These are phyloP conservation scores for Globisporangium orthogonon DNA, from an alignment of 352 stramenopile genomes.

Conservation along the genomic window DNA sequence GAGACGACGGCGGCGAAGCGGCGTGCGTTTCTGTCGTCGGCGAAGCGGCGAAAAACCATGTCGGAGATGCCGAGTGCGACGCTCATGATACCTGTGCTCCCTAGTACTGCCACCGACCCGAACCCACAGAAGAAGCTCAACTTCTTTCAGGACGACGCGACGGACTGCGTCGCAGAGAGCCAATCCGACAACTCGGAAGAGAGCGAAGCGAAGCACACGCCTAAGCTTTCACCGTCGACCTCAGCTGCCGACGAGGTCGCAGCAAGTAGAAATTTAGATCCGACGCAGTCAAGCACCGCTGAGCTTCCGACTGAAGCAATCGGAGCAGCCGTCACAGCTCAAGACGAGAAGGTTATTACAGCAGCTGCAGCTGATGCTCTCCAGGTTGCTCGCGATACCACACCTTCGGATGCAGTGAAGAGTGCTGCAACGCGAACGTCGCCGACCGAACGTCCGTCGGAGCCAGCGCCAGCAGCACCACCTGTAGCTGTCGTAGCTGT, in stretches of 20 bases:
- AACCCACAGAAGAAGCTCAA: slow-evolving; percentile 12
- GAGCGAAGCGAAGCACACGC: too few relatives aligned
- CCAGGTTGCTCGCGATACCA: too few relatives aligned
- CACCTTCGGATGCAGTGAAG: too few relatives aligned
- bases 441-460: too few relatives aligned
- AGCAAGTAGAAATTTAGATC: background rate
- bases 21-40: slow-evolving; percentile 5
- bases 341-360: too few relatives aligned
- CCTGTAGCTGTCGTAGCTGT: too few relatives aligned
- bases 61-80: slow-evolving; percentile 10
- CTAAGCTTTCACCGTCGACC: background rate
- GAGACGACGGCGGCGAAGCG: background rate
- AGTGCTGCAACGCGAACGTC: too few relatives aligned
- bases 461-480: too few relatives aligned
- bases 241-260: background rate
- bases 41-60: slow-evolving; percentile 16
- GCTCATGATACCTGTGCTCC: slow-evolving; percentile 3
- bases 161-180: slow-evolving; percentile 29
- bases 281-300: too few relatives aligned
- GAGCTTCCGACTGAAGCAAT: too few relatives aligned
- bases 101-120: background rate
- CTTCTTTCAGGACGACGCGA: slow-evolving; percentile 17
- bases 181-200: slow-evolving; percentile 10
- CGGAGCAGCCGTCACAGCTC: too few relatives aligned
- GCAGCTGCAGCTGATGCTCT: too few relatives aligned